Conservation (phyloP, 1,284 basidiomycete species). For the Apiotrichum brassicae region DNA sequence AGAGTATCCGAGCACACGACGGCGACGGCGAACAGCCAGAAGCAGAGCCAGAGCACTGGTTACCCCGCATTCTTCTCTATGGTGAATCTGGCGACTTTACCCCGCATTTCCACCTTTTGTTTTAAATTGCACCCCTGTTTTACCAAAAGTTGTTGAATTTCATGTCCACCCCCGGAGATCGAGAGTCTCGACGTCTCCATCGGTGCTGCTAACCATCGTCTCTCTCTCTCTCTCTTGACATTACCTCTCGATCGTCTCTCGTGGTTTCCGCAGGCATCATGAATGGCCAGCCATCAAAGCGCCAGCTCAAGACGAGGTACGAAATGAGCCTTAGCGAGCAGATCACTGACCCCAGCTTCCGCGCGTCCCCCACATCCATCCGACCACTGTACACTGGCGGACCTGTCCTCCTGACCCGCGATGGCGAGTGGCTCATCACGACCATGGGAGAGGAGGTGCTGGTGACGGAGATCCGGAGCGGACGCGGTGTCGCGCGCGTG, state of each 20-base stretch:
- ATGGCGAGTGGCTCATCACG: conserved; percentile 74
- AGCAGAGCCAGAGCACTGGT: background rate
- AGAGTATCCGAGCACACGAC: background rate
- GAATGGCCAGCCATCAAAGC: conserved; percentile 31
- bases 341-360: conserved; percentile 27
- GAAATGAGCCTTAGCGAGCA: background rate
- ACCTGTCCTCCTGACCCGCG: conserved; percentile 69
- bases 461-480: conserved; percentile 69
- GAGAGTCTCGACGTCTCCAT: background rate
- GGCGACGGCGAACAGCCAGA: too few relatives aligned
- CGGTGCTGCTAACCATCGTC: too few relatives aligned
- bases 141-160: conserved; percentile 8
- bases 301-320: conserved; percentile 40
- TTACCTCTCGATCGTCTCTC: background rate
- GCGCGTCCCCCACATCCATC: conserved; percentile 44
- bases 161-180: background rate
- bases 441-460: conserved; percentile 81
- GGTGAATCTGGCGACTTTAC: too few relatives aligned
- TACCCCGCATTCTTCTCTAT: background rate
- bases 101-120: background rate
- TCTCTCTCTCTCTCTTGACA: too few relatives aligned
- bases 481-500: conserved; percentile 70
- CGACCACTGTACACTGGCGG: conserved; percentile 79
- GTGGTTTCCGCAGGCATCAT: conserved; percentile 13
- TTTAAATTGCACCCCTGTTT: background rate